Evolutionary conservation across 2,329 filamentous ascomycete genomes (phyloP).

Genomic region (Coleophoma crateriformis): DNA sequence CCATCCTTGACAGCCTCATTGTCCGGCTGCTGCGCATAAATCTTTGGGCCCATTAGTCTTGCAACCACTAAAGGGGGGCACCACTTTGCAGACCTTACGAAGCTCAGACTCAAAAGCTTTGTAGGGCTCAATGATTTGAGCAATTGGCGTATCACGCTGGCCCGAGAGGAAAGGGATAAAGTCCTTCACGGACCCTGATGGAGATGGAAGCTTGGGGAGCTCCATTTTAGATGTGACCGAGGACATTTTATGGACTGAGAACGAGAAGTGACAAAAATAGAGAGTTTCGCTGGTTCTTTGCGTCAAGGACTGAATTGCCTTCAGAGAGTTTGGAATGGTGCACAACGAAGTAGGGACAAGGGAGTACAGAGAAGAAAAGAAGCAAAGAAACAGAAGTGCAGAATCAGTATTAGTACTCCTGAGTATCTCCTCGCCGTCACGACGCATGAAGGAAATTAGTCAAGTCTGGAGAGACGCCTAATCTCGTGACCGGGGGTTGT

Average conservation of each 20-base stretch:
- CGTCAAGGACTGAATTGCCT: constrained; percentile 1
- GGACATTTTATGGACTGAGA: background rate
- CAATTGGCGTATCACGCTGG: constrained; percentile 46
- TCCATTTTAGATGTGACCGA: constrained; percentile 6
- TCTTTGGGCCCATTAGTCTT: background rate
- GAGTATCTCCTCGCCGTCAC: background rate
- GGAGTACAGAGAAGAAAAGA: background rate
- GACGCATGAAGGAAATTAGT: background rate
- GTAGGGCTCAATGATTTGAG: constrained; percentile 58
- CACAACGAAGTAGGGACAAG: background rate
- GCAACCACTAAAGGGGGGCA: background rate
- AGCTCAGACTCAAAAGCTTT: constrained; percentile 62
- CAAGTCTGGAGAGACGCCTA: background rate
- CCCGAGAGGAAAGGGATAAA: constrained; percentile 44
- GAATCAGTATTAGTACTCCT: background rate
- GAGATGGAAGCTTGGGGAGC: constrained; percentile 17
- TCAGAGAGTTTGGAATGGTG: background rate
- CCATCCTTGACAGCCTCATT: constrained; percentile 52
- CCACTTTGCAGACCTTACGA: constrained; percentile 40
- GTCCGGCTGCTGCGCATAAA: constrained; percentile 60
- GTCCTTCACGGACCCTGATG: constrained; percentile 16
- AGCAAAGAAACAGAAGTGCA: background rate
- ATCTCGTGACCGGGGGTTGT: background rate
- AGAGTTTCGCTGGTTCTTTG: background rate
- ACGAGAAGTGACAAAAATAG: background rate